These are phyloP conservation scores for Puccinia coronata DNA, from an alignment of 1,284 basidiomycete genomes.

Conservation along the genomic window DNA sequence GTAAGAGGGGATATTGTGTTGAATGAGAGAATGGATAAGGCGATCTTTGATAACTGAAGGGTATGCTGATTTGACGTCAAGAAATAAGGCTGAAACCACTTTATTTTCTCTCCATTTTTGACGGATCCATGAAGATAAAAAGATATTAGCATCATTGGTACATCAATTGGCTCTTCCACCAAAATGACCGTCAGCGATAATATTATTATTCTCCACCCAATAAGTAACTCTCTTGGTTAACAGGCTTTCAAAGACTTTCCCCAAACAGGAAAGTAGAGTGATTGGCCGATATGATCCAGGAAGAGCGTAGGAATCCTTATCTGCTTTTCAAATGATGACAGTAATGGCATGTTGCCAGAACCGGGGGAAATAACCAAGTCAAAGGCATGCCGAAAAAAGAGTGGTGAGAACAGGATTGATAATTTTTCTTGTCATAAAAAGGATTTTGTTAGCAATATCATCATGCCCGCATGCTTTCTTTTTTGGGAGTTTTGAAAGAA, in stretches of 20 bases:
- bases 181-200: not conserved
- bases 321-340: no score
- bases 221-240: not conserved
- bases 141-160: slow-evolving; percentile 14
- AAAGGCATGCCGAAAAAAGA: no score
- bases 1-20: not conserved
- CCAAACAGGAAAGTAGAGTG: not conserved
- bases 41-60: no score
- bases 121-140: slow-evolving; percentile 13
- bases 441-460: no score
- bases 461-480: no score
- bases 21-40: not conserved
- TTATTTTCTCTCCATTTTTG: slow-evolving; percentile 7
- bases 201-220: slow-evolving; percentile 6
- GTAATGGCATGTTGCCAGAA: no score
- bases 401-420: no score
- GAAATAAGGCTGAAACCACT: not conserved
- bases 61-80: slow-evolving; percentile 23
- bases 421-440: no score
- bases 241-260: not conserved
- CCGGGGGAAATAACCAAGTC: no score
- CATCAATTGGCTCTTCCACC: not conserved
- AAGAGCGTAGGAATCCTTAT: not conserved
- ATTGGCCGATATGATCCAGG: no score
- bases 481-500: no score